Base-by-base conservation (phyloP, 306 rosid species). In the Astragalus glycyphyllos region DNA sequence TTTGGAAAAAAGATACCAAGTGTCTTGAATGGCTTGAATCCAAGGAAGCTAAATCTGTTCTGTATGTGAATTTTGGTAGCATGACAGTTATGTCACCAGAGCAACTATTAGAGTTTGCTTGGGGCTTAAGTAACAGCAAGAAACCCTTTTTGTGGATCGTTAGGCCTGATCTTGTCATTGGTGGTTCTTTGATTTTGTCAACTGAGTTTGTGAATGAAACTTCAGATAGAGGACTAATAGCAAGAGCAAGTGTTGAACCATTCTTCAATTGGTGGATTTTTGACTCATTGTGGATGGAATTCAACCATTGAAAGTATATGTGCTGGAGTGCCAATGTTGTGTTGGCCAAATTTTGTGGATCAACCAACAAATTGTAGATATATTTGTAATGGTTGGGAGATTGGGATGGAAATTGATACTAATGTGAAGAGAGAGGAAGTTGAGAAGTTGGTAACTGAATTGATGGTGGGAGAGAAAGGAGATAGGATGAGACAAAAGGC, bases 1-100 rank as follows among this genome's bases (percentile, higher is more conserved):
- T 80, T 16, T 80, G 84, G 84, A 55, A 69, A n/a, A 80, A 80
- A 61, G 77, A 80, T 10, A 12, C 71, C 0, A 46, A 23, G 10
- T 80, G 80, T 58, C 77, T 69, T 13, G 48, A 74, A 4, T 80
- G 84, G 84, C 80, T 80, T 3, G 67, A 74, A 34, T 46, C 73
- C 20, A 70, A 62, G 65, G 60, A 70, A 45, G 44, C 72, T 0
- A 8, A 20, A 5, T 62, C 81, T 0, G 77, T 77, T 13, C 7
- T 77, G 42, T 77, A 70, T 55, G 81, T 77, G 50, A 77, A 69
- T 54, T 77, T 42, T n/a, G 81, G 81, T 11, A 77, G 77, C 60
- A 46, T 60, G 9, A 71, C 77, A 0, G 72, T 77, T 5, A 70
- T 77, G 72, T 69, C 77, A 1, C 15, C 66, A 0, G 71, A 77